These are phyloP conservation scores for Herpetomonas tarakana DNA, from an alignment of 208 protist species.

Conservation along the genomic window DNA sequence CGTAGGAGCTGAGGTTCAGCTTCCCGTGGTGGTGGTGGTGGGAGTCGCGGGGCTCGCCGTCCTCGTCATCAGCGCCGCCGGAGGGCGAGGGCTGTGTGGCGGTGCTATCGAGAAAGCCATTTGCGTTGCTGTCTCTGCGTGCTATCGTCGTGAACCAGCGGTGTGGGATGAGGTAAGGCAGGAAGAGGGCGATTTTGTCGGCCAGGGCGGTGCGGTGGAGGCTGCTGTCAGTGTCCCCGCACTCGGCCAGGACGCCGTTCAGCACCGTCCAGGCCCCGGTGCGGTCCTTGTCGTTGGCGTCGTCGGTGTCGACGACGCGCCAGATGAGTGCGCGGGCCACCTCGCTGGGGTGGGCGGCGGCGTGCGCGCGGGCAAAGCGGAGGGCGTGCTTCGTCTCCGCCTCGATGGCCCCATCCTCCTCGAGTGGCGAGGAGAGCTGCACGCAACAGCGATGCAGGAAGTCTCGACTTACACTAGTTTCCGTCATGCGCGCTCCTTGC, in stretches of 20 bases:
- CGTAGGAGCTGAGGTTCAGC: slow-evolving; percentile 8
- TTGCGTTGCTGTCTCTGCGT: slow-evolving; percentile 5
- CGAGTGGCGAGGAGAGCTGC: slow-evolving; percentile 68
- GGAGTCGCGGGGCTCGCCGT: neutral
- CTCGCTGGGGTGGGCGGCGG: slow-evolving; percentile 48
- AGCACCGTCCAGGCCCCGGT: slow-evolving; percentile 73
- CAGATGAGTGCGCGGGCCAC: slow-evolving; percentile 73
- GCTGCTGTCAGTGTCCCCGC: slow-evolving; percentile 40
- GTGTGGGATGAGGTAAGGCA: slow-evolving; percentile 68
- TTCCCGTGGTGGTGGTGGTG: neutral
- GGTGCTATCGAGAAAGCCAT: neutral
- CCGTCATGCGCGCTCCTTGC: slow-evolving; percentile 22
- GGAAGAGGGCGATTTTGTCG: slow-evolving; percentile 59
- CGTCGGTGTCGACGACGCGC: slow-evolving; percentile 78
- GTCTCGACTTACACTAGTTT: slow-evolving; percentile 32
- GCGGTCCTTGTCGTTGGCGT: slow-evolving; percentile 44
- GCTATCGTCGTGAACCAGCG: slow-evolving; percentile 55
- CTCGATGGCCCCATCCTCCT: slow-evolving; percentile 32
- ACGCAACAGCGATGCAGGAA: slow-evolving; percentile 85
- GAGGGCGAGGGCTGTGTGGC: neutral
- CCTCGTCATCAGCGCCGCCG: neutral
- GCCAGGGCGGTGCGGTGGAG: slow-evolving; percentile 55
- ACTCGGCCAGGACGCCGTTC: slow-evolving; percentile 58
- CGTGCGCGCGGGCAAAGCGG: slow-evolving; percentile 65
- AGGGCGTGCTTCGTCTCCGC: slow-evolving; percentile 59